phyloP scores from a whole-genome alignment of 371 early-diverging fungal genomes.

The Mortierella sp. region DNA sequence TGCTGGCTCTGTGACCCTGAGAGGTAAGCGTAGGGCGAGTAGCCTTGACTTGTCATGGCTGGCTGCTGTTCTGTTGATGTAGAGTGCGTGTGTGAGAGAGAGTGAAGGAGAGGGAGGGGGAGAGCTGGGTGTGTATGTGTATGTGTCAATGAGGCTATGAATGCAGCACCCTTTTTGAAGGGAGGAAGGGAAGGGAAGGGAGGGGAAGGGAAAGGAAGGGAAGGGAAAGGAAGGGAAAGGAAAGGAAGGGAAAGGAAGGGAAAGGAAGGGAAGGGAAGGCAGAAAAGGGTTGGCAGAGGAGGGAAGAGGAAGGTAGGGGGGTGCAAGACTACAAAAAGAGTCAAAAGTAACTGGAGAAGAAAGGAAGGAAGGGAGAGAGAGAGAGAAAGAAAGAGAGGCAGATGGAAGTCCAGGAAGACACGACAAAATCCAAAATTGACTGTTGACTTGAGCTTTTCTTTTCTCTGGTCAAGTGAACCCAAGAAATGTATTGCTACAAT shows the following conservation, averaged over 20 bases:
- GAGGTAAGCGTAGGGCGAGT: constrained; percentile 46
- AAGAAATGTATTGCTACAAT: background rate
- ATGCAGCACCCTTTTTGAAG: background rate
- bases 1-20: constrained; percentile 48
- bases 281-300: background rate
- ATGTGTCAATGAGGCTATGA: background rate
- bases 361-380: background rate
- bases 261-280: background rate
- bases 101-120: background rate
- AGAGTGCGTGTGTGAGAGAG: background rate
- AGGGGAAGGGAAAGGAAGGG: background rate
- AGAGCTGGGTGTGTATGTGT: background rate
- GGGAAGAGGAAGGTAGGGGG: background rate
- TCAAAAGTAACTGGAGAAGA: background rate
- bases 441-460: background rate
- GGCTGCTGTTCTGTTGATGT: constrained; percentile 7
- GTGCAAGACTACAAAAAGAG: background rate
- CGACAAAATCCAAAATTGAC: background rate
- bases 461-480: background rate
- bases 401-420: background rate
- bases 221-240: background rate
- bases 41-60: constrained; percentile 51
- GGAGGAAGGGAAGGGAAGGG: background rate
- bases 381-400: background rate
- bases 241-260: background rate